phyloP scores from a whole-genome alignment of 1,139 yeast genomes.

The Candida buenavistaensis region DNA sequence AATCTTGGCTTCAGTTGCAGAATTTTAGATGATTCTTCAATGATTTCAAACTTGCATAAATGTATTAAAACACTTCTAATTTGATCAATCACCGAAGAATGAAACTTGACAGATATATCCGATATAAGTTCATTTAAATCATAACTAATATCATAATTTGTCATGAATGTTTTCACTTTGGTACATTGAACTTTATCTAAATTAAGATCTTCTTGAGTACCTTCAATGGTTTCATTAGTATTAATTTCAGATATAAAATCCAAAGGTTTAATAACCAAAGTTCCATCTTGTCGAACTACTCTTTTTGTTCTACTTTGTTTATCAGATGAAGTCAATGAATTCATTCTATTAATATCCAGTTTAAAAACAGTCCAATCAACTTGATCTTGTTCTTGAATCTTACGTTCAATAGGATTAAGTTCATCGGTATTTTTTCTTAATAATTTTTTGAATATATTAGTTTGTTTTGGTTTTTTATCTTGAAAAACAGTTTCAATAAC shows the following conservation, averaged over 20 bases:
- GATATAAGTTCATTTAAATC: slow-evolving; percentile 47
- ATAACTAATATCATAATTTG: slow-evolving; percentile 25
- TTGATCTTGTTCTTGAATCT: slow-evolving; percentile 31
- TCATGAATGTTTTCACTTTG: slow-evolving; percentile 37
- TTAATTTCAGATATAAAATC: slow-evolving; percentile 56
- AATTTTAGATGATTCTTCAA: slow-evolving; percentile 39
- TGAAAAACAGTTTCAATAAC: slow-evolving; percentile 45
- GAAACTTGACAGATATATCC: slow-evolving; percentile 46
- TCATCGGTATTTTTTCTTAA: slow-evolving; percentile 35
- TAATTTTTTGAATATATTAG: slow-evolving; percentile 57
- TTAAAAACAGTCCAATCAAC: slow-evolving; percentile 45
- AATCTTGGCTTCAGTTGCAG: slow-evolving; percentile 44
- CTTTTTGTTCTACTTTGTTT: slow-evolving; percentile 67
- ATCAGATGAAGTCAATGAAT: slow-evolving; percentile 69
- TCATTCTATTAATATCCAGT: slow-evolving; percentile 70
- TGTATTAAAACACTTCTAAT: slow-evolving; percentile 42
- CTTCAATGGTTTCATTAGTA: slow-evolving; percentile 39
- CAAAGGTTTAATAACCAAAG: slow-evolving; percentile 68
- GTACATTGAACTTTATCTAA: slow-evolving; percentile 16
- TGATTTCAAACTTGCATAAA: slow-evolving; percentile 38
- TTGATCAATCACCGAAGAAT: slow-evolving; percentile 34
- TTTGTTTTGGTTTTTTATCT: slow-evolving; percentile 45
- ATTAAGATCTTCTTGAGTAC: slow-evolving; percentile 19
- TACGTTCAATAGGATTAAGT: slow-evolving; percentile 35
- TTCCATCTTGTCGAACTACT: slow-evolving; percentile 66